Evolutionary conservation across 768 basidiomycete species (phyloP), one percentile per base, ranked within the genome.

Genomic region (Strobilomyces echinocephalus): DNA sequence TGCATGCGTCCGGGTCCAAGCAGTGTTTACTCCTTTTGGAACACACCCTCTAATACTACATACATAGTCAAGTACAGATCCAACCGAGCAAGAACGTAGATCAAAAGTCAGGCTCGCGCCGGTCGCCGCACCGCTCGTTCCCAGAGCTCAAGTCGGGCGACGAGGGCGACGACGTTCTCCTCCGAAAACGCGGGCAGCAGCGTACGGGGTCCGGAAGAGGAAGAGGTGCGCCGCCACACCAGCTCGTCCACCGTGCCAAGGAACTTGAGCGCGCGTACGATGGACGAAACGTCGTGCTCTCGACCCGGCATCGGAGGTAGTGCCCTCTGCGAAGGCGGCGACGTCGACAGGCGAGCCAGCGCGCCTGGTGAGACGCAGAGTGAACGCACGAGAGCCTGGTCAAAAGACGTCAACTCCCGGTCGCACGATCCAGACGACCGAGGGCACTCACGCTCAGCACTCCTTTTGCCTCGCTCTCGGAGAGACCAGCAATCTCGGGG

Each of bases 131-230:
- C 56, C 14, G 54, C 49, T 15, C 56, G 59, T 38, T 69, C 69
- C 68, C 68, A 71, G 12, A 71, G 49, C 21, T 55, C 56, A 34
- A 69, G 60, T 18, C 69, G 65, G 20, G 63, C 42, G 14, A 54
- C 14, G n/a, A 71, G 57, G 3, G 65, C 53, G 28, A 54, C 45
- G 2, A 35, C 24, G 15, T 71, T 71, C 15, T 60, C 69, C 39
- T 58, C 66, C 1, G 67, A 69, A 50, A 53, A 69, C 1, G 60
- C 35, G 0, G 60, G 60, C 1, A 54, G 45, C 5, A 61, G 40
- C 21, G 53, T 49, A 28, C 55, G 52, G 11, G 55, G 52, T 4
- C 49, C 58, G 5, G 56, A 55, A 2, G 54, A 31, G 2, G 34
- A 41, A 21, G 59, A 53, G 24, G 55, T 45, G 8, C 68, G 57